A percentile compares a stretch with the other conserved stretches of the same genome.
These are phyloP conservation scores for Trichophyton verrucosum DNA, from an alignment of 2,329 filamentous ascomycete genomes.

Conservation along the genomic window DNA sequence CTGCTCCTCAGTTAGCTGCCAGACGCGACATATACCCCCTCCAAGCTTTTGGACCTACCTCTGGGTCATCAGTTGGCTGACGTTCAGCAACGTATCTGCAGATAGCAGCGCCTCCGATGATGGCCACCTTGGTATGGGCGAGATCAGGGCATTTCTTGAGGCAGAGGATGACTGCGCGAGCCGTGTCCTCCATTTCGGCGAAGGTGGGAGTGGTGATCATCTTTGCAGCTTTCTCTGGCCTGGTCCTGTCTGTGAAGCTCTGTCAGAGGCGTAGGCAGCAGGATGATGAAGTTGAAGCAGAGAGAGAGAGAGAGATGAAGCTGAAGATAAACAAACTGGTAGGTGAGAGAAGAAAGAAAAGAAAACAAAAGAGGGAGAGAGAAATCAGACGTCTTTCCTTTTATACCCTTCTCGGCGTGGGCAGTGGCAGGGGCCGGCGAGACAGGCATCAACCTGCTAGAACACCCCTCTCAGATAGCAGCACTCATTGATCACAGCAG, in stretches of 20 bases:
- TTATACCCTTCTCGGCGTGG: background rate
- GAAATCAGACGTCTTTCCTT: background rate
- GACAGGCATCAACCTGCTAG: background rate
- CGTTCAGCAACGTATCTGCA: background rate
- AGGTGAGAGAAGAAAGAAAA: background rate
- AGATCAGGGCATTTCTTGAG: conserved; percentile 6
- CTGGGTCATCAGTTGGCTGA: background rate
- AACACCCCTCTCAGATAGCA: no score
- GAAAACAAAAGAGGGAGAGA: background rate
- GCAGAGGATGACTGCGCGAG: conserved; percentile 4
- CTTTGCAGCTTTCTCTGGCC: background rate
- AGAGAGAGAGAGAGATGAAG: background rate
- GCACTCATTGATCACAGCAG: no score
- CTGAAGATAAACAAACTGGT: background rate
- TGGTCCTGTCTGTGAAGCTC: background rate
- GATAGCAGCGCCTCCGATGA: conserved; percentile 6
- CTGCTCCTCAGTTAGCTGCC: background rate
- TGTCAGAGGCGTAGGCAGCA: background rate
- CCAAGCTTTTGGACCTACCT: background rate
- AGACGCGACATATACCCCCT: background rate
- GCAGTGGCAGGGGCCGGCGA: background rate
- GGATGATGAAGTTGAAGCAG: background rate
- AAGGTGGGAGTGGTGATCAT: conserved; percentile 7
- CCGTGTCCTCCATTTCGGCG: conserved; percentile 7
- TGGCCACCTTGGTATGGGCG: conserved; percentile 3